Evolutionary conservation across 805 yeast species (phyloP).

Genomic region (Starmerella roubikii): DNA sequence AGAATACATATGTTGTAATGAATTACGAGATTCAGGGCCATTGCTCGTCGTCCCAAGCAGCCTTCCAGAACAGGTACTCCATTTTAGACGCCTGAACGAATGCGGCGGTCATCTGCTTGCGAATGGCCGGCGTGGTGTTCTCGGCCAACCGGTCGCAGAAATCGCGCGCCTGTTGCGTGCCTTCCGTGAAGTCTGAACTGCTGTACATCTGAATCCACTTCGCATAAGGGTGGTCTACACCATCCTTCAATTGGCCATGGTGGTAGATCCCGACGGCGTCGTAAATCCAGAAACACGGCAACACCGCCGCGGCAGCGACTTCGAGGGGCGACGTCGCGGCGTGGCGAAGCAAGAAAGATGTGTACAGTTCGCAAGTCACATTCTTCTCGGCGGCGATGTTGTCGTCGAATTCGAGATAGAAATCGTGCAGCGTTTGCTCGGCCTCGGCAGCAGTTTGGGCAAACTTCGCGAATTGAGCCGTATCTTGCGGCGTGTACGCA

Average conservation of each 20-base stretch:
- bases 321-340: conserved; percentile 13
- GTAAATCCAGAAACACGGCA: conserved; percentile 21
- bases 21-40: conserved; percentile 6
- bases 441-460: conserved; percentile 12
- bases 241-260: conserved; percentile 50
- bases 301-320: conserved; percentile 19
- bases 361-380: conserved; percentile 16
- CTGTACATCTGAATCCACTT: conserved; percentile 53
- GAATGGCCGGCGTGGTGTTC: conserved; percentile 9
- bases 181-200: conserved; percentile 43
- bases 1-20: neutral
- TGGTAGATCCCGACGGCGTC: conserved; percentile 29
- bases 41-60: conserved; percentile 14
- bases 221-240: conserved; percentile 21
- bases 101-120: conserved; percentile 14
- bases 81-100: conserved; percentile 9
- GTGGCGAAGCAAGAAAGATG: conserved; percentile 12
- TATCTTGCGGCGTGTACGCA: conserved; percentile 4
- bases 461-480: conserved; percentile 8
- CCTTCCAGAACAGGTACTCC: conserved; percentile 19
- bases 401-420: conserved; percentile 2
- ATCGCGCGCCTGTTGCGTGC: conserved; percentile 29
- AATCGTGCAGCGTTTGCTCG: conserved; percentile 15
- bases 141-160: conserved; percentile 12
- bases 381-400: conserved; percentile 1